These are phyloP conservation scores for Paecilomyces sp. DNA, from an alignment of 2,329 filamentous ascomycete genomes.

Conservation along the genomic window DNA sequence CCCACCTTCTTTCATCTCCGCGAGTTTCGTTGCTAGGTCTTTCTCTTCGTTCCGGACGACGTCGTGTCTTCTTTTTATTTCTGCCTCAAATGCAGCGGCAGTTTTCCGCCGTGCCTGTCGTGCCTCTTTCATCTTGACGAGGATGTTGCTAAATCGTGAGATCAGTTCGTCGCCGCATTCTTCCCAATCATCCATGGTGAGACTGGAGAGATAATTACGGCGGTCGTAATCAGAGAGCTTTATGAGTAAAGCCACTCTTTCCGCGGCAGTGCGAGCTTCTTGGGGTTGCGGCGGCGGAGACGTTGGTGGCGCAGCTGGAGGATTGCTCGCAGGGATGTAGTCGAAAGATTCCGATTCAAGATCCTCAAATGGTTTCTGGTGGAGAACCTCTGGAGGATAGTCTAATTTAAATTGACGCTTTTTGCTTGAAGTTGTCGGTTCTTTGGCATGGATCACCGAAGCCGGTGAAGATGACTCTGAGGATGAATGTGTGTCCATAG, in stretches of 20 bases:
- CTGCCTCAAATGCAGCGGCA: slow-evolving; percentile 47
- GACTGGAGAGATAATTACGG: slow-evolving; percentile 43
- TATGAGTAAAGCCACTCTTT: slow-evolving; percentile 31
- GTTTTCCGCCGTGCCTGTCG: slow-evolving; percentile 48
- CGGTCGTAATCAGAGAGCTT: slow-evolving; percentile 34
- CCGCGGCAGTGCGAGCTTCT: slow-evolving; percentile 15
- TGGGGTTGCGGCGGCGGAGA: slow-evolving; percentile 12
- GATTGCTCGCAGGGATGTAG: slow-evolving; percentile 24
- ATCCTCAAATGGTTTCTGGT: slow-evolving; percentile 40
- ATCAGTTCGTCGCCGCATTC: slow-evolving; percentile 56
- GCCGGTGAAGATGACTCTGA: background rate
- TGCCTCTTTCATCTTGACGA: slow-evolving; percentile 45
- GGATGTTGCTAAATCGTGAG: slow-evolving; percentile 44
- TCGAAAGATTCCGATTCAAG: slow-evolving; percentile 47
- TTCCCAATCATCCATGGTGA: slow-evolving; percentile 53
- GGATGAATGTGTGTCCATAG: background rate
- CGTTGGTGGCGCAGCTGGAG: slow-evolving; percentile 14
- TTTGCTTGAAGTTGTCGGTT: slow-evolving; percentile 13
- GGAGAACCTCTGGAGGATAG: slow-evolving; percentile 40
- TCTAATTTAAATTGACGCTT: slow-evolving; percentile 36
- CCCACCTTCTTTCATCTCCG: slow-evolving; percentile 49
- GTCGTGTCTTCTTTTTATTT: slow-evolving; percentile 48
- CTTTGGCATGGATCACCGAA: slow-evolving; percentile 7
- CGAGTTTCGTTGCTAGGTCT: slow-evolving; percentile 43
- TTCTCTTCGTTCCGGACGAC: slow-evolving; percentile 43